Conservation (phyloP, 352 stramenopile species). For the Globisporangium paddicum region DNA sequence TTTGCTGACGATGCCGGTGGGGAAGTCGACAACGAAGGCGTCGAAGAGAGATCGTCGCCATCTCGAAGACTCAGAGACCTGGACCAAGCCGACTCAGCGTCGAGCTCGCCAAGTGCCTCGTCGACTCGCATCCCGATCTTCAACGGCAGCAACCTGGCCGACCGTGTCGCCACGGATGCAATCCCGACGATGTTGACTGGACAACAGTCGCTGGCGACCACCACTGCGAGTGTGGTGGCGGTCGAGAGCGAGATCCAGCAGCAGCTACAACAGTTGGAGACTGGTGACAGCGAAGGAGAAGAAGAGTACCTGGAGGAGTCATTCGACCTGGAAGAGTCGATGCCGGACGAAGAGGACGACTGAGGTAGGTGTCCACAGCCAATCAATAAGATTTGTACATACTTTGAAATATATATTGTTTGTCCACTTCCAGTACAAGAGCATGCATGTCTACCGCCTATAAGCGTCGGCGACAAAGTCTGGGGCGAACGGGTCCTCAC, state of each 20-base stretch:
- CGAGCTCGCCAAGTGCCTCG: slow-evolving; percentile 4
- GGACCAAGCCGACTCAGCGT: background rate
- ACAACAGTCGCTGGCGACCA: background rate
- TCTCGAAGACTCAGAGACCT: background rate
- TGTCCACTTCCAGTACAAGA: background rate
- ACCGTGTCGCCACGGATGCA: slow-evolving; percentile 12
- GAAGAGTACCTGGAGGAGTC: slow-evolving; percentile 65
- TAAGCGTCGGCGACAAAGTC: slow-evolving; percentile 36
- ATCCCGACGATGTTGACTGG: slow-evolving; percentile 15
- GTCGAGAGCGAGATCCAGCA: slow-evolving; percentile 6
- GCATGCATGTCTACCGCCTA: slow-evolving; percentile 11
- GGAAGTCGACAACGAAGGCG: slow-evolving; percentile 9
- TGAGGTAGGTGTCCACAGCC: background rate
- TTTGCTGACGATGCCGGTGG: slow-evolving; percentile 14
- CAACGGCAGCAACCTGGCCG: slow-evolving; percentile 14
- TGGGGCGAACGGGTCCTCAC: slow-evolving; percentile 35
- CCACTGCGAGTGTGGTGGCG: background rate
- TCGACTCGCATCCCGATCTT: slow-evolving; percentile 20
- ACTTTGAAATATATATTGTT: background rate
- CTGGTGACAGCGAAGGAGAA: slow-evolving; percentile 19
- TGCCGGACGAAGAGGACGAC: slow-evolving; percentile 47
- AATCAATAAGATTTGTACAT: background rate
- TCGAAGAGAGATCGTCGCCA: background rate
- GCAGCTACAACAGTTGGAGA: background rate
- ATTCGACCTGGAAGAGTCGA: slow-evolving; percentile 72